Base-by-base conservation (phyloP, 1,284 basidiomycete species). In the Leccinum subrobustum region DNA sequence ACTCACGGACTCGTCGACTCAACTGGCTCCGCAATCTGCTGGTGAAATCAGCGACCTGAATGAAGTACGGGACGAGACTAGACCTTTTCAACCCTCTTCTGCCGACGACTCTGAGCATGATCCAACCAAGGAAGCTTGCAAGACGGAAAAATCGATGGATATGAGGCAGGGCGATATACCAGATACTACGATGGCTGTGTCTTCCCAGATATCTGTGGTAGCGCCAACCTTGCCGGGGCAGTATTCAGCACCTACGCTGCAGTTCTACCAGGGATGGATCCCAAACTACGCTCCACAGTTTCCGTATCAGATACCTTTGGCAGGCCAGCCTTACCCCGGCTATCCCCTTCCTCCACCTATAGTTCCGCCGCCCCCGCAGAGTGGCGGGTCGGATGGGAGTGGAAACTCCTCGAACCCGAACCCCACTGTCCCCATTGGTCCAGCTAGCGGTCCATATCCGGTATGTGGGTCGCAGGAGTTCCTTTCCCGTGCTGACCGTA, bases 181-280 rank as follows among this genome's bases (percentile, higher is more conserved):
- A 14, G 66, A 70, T 50, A 18, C 62, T 48, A 18, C 61, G 61
- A 53, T 66, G 64, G 55, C 63, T 68, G 33, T 58, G 62, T 47
- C 67, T 59, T 44, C 67, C 8, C 64, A 64, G 37, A 63, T 59
- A 18, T 56, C 70, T 37, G 62, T 67, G 44, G 60, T 78, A 25
- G 58, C 69, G 18, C 63, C 77, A 33, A 62, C 68, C 11, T 66
- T 77, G 0, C 65, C 73, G 3, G 76, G 76, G 44, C 71, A 76
- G 4, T 81, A 80, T 65, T 63, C 77, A 2, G 64, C 78, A 47
- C 73, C 77, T 9, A 71, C 75, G 39, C 70, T 80, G 35, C 77
- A 78, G n/a, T 86, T 82, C 66, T 84, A 81, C 66, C 74, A 77
- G 31, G 78, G 81, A 31, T 89, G 86, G 86, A 71, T 84, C 47